Evolutionary conservation across 495 filamentous ascomycete genomes (phyloP).

Genomic region (Trichoderma erinaceum): DNA sequence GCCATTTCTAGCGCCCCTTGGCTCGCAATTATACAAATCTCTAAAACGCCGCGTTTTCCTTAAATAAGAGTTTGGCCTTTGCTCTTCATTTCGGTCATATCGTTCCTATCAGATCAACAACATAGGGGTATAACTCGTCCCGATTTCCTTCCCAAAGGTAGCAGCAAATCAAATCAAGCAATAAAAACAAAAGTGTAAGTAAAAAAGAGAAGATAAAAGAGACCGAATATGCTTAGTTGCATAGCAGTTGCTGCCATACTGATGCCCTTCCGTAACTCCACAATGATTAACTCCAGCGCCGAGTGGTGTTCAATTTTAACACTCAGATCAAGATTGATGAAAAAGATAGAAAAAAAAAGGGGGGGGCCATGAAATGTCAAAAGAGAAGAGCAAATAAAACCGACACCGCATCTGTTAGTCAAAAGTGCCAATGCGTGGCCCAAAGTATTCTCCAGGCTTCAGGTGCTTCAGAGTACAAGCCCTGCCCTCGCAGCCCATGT

Average conservation of each 20-base stretch:
- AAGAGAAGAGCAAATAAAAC: background rate
- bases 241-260: background rate
- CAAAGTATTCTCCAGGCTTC: slow-evolving; percentile 30
- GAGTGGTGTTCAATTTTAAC: background rate
- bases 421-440: slow-evolving; percentile 32
- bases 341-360: background rate
- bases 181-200: background rate
- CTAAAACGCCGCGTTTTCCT: background rate
- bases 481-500: slow-evolving; percentile 29
- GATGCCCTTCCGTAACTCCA: background rate
- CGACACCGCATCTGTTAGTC: background rate
- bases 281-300: background rate
- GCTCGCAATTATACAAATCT: slow-evolving; percentile 8
- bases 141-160: background rate
- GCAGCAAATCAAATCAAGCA: background rate
- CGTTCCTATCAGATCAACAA: slow-evolving; percentile 9
- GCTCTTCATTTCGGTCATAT: slow-evolving; percentile 10
- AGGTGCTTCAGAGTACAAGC: slow-evolving; percentile 26
- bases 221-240: background rate
- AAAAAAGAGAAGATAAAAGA: background rate
- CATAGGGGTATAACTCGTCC: slow-evolving; percentile 11
- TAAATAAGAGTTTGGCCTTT: background rate
- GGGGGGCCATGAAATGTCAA: background rate
- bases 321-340: background rate
- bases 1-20: background rate